Conservation (phyloP, 805 yeast genomes). For the Torulaspora gathmanii region DNA sequence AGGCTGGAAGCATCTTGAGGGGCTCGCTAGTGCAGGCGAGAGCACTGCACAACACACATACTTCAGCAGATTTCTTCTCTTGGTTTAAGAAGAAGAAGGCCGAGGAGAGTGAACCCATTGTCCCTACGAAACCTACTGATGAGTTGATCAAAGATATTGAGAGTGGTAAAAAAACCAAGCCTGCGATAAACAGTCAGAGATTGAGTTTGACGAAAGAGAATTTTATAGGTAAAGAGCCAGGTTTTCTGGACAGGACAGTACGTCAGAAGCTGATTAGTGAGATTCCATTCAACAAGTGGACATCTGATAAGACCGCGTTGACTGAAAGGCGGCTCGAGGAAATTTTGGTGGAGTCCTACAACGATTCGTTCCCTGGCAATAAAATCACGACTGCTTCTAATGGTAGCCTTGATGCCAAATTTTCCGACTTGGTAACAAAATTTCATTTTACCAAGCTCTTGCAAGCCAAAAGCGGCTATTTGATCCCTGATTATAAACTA, state of each 20-base stretch:
- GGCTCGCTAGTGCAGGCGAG: constrained; percentile 10
- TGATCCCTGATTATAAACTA: constrained; percentile 38
- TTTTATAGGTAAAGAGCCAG: constrained; percentile 31
- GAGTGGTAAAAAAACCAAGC: constrained; percentile 23
- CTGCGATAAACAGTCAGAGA: constrained; percentile 15
- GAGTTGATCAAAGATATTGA: constrained; percentile 38
- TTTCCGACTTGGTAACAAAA: constrained; percentile 33
- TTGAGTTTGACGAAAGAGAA: constrained; percentile 30
- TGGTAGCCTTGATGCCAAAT: constrained; percentile 15
- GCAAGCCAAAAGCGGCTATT: constrained; percentile 38
- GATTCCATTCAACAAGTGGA: constrained; percentile 37
- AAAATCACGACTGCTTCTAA: constrained; percentile 2
- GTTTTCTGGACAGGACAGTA: constrained; percentile 13
- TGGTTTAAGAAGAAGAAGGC: constrained; percentile 39
- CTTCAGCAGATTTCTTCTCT: constrained; percentile 35
- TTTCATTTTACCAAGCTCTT: constrained; percentile 36
- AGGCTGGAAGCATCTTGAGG: neutral
- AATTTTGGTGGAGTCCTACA: constrained; percentile 19
- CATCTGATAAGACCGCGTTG: constrained; percentile 24
- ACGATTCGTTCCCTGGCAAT: neutral
- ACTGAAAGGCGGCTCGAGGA: constrained; percentile 28
- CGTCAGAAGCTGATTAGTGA: constrained; percentile 16
- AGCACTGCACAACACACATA: constrained; percentile 26
- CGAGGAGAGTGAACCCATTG: constrained; percentile 11
- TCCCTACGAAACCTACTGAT: constrained; percentile 24